Conservation (phyloP, 768 basidiomycete species). For the Pisolithus albus region DNA sequence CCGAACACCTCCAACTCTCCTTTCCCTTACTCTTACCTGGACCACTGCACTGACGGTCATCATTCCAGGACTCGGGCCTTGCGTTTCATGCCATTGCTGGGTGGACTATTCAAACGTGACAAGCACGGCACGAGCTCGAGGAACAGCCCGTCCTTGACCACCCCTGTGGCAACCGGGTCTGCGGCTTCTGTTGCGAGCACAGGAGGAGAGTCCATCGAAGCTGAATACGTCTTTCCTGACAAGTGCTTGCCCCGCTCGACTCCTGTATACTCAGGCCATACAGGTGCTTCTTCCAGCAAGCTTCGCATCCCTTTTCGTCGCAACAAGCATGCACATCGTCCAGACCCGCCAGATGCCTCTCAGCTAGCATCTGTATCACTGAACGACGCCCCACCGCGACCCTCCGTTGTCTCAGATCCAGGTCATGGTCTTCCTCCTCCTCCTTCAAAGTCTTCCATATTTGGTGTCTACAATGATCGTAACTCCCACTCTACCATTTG, state of each 20-base stretch:
- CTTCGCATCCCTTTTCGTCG: conserved; percentile 40
- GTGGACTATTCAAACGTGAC: conserved; percentile 25
- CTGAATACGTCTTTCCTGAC: conserved; percentile 26
- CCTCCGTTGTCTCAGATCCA: conserved; percentile 37
- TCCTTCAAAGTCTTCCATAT: conserved; percentile 58
- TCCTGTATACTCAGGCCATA: conserved; percentile 18
- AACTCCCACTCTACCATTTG: conserved; percentile 42
- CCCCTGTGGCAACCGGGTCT: conserved; percentile 9
- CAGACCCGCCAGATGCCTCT: conserved; percentile 4
- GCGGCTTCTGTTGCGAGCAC: conserved; percentile 10
- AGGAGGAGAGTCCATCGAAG: conserved; percentile 21
- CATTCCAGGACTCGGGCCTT: conserved; percentile 4
- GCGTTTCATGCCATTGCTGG: conserved; percentile 23
- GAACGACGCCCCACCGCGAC: conserved; percentile 28
- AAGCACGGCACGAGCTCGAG: conserved; percentile 4
- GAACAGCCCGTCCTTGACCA: background rate
- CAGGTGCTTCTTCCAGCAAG: conserved; percentile 35
- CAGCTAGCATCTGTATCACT: conserved; percentile 10
- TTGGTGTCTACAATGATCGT: conserved; percentile 51
- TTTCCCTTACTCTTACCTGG: conserved; percentile 10
- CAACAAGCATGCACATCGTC: conserved; percentile 19
- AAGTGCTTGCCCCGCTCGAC: conserved; percentile 6
- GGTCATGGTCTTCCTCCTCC: conserved; percentile 46
- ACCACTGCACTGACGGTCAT: conserved; percentile 1
- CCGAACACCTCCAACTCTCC: background rate